A percentile compares a stretch with the other conserved stretches of the same genome.
phyloP scores from a whole-genome alignment of 345 rosid genomes.

The Sonneratia alba region DNA sequence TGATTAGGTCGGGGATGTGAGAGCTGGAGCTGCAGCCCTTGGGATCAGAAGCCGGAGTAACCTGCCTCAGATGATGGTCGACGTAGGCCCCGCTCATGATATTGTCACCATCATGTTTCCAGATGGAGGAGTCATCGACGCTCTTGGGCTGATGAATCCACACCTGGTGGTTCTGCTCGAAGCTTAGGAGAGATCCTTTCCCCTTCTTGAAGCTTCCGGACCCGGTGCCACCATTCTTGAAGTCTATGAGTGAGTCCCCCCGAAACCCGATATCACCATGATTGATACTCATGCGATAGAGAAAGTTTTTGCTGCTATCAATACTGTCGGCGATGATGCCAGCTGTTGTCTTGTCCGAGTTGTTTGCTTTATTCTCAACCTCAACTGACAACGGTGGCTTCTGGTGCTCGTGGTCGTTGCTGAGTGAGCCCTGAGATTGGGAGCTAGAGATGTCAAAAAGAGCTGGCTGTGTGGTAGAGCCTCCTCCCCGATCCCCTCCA shows the following conservation, averaged over 20 bases:
- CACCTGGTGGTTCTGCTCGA: constrained; percentile 23
- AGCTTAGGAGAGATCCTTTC: constrained; percentile 62
- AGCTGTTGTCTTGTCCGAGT: no score
- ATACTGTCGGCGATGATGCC: neutral
- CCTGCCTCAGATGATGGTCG: constrained; percentile 24
- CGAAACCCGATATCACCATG: constrained; percentile 20
- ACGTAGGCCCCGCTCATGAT: neutral
- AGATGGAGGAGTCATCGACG: constrained; percentile 17
- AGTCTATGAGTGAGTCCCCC: constrained; percentile 52
- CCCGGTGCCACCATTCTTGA: constrained; percentile 27
- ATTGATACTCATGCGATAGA: neutral
- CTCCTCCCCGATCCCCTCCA: no score
- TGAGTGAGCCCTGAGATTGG: no score
- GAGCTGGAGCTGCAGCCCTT: constrained; percentile 22
- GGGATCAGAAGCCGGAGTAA: constrained; percentile 10
- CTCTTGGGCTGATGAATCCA: neutral
- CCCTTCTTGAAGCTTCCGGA: constrained; percentile 14
- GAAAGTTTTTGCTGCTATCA: neutral
- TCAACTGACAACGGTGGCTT: no score
- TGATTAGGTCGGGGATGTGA: constrained; percentile 27
- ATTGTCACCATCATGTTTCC: constrained; percentile 26
- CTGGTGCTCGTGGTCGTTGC: no score
- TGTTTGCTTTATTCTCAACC: no score
- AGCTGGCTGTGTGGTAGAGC: no score
- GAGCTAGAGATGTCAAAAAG: no score